Evolutionary conservation across 1,284 basidiomycete species (phyloP).

Genomic region (Ustilago curta): DNA sequence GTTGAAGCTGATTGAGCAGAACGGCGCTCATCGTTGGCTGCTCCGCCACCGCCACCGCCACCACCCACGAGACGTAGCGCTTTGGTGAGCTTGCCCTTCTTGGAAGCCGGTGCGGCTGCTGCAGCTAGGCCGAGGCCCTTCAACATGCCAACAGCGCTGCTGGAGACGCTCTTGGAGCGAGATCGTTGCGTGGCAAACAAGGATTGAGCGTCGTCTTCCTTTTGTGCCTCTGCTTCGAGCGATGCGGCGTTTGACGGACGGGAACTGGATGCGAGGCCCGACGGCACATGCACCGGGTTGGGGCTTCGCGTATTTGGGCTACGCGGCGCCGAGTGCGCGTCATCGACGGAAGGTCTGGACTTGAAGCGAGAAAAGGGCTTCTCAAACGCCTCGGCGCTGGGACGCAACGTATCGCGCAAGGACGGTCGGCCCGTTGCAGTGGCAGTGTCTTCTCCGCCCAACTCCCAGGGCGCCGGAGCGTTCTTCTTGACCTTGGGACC

Average conservation of each 20-base stretch:
- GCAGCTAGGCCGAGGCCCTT: conserved; percentile 59
- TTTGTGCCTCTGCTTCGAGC: conserved; percentile 37
- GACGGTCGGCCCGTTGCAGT: conserved; percentile 29
- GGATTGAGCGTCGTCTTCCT: conserved; percentile 30
- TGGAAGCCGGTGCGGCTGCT: conserved; percentile 50
- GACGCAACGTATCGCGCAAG: conserved; percentile 36
- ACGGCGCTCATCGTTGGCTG: conserved; percentile 13
- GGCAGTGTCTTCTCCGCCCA: conserved; percentile 46
- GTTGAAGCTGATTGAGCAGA: conserved; percentile 5
- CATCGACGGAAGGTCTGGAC: conserved; percentile 42
- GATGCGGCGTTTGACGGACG: conserved; percentile 14
- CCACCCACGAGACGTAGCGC: conserved; percentile 50
- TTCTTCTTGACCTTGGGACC: conserved; percentile 65
- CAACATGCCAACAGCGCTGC: conserved; percentile 56
- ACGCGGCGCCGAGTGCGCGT: conserved; percentile 1
- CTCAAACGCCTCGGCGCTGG: conserved; percentile 37
- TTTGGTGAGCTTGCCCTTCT: conserved; percentile 60
- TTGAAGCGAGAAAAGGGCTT: conserved; percentile 45
- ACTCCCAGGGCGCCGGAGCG: conserved; percentile 61
- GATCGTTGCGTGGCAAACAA: conserved; percentile 46
- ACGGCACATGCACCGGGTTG: conserved; percentile 17
- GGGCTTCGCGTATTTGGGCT: conserved; percentile 15
- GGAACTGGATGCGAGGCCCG: conserved; percentile 11
- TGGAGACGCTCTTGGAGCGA: conserved; percentile 59
- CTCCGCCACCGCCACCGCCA: conserved; percentile 11